Evolutionary conservation across 805 yeast species (phyloP), one percentile per base, ranked within the genome.

Genomic region (Sugiyamaella lignohabitans): DNA sequence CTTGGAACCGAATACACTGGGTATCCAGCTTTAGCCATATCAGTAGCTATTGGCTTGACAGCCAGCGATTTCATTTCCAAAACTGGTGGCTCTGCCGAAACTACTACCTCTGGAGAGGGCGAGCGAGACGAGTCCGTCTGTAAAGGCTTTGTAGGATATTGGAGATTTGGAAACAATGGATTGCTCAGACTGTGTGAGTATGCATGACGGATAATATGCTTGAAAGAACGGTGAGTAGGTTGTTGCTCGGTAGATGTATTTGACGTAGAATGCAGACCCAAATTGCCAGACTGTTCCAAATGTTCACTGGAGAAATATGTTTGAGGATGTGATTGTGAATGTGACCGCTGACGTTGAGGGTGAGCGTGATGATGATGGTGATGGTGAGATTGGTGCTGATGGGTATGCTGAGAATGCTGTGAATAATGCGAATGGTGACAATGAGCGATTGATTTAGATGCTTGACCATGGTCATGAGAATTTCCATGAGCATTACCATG

Each of bases 281-380:
- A n/a, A n/a, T n/a, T n/a, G n/a, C n/a, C n/a, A n/a, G n/a, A n/a
- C n/a, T n/a, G n/a, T n/a, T n/a, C n/a, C n/a, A n/a, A n/a, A n/a
- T n/a, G n/a, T n/a, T n/a, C n/a, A n/a, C n/a, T n/a, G n/a, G n/a
- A n/a, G n/a, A n/a, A n/a, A n/a, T n/a, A n/a, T n/a, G n/a, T n/a
- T 8, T 27, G 32, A 8, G 8, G 32, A 27, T 27, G 32, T 27
- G 32, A 14, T 8, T 27, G 32, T 27, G 32, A 14, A 14, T 27
- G 32, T 27, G 47, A 24, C 17, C 16, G 22, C n/a, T 17, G 40
- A 16, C 30, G 29, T 21, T 36, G 46, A 14, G 20, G 43, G 29
- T n/a, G 32, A 27, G 32, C 8, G 14, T 27, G 44, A 18, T 17
- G 17, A 38, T 42, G 46, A 20, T 43, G 40, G 21, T 42, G 40